phyloP scores from a whole-genome alignment of 345 rosid species.

The Gynandropsis gynandra region DNA sequence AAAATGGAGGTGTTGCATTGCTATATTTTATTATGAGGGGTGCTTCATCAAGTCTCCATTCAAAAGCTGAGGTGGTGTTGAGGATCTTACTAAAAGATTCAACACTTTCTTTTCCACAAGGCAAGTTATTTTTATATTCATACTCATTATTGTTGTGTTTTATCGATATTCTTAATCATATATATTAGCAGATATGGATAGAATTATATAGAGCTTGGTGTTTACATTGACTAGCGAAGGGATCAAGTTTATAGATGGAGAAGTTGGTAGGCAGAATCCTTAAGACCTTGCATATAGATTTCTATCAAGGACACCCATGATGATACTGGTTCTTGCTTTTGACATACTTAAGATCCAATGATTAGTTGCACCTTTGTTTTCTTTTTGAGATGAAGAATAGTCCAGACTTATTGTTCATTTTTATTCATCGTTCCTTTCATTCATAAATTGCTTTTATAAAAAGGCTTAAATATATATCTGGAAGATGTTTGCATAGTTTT shows the following conservation, averaged over 20 bases:
- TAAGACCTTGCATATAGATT: constrained; percentile 1
- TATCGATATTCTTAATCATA: background rate
- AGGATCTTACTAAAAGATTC: constrained; percentile 43
- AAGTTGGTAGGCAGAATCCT: constrained; percentile 12
- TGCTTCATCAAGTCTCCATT: constrained; percentile 50
- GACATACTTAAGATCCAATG: constrained; percentile 6
- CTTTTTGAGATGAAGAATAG: too few relatives aligned
- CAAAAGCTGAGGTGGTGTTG: constrained; percentile 52
- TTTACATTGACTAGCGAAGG: constrained; percentile 9
- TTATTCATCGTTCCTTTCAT: constrained; percentile 3
- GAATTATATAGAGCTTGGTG: background rate
- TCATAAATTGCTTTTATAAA: background rate
- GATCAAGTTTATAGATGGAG: constrained; percentile 3
- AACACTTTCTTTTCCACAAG: constrained; percentile 40
- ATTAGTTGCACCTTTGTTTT: constrained; percentile 14
- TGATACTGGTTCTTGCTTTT: constrained; percentile 5
- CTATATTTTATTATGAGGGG: constrained; percentile 65
- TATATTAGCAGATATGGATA: too few relatives aligned
- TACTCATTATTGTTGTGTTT: constrained; percentile 2
- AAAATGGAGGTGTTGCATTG: constrained; percentile 54
- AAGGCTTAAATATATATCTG: constrained; percentile 6
- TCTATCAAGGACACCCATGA: background rate
- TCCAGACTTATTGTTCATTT: too few relatives aligned
- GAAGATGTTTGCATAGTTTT: constrained; percentile 6
- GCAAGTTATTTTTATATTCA: constrained; percentile 34